Base-by-base conservation (phyloP, 805 yeast genomes). In the Nematodospora valgi region DNA sequence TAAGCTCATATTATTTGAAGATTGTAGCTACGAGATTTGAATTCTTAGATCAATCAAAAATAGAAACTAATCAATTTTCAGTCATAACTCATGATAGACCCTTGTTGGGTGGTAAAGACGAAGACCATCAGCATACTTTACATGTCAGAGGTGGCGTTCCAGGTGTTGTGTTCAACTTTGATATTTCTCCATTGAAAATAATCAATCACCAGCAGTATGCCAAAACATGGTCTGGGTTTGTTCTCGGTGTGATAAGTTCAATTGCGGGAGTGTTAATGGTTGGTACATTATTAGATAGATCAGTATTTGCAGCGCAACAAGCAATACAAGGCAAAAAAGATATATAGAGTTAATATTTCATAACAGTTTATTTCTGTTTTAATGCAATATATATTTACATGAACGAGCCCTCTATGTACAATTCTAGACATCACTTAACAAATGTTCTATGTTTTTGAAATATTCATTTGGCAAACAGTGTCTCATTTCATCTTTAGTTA, bases 221-320 rank as follows among this genome's bases (percentile, higher is more conserved):
- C 37, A 82, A 80, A 54, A 73, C 93, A 2, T 84, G 93, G 81
- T 81, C 89, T 20, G 85, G 88, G 2, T 88, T 89, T 54, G 51
- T 87, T 17, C 64, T 88, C 40, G 87, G 89, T 23, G 86, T 85
- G 18, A 78, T 93, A 46, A 83, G 96, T 37, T 86, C 94, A 6
- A 73, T 91, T 26, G 98, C 97, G 7, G 97, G 98, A 31, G 88
- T 93, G 8, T 68, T 93, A 40, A 89, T 96, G 18, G 88, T 91
- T 18, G 98, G 95, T 7, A 82, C 96, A 0, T 77, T 89, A 23
- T 59, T 89, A 30, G 98, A 93, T 58, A 76, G 87, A 40, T 80
- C 94, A 3, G 83, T 88, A 4, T 88, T 86, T 76, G 91, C 86
- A 9, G 96, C 96, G 1, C 89, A 88, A 54, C 78, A 77, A 58